Conservation (phyloP, 768 basidiomycete genomes). For the Multifurca ochricompacta region DNA sequence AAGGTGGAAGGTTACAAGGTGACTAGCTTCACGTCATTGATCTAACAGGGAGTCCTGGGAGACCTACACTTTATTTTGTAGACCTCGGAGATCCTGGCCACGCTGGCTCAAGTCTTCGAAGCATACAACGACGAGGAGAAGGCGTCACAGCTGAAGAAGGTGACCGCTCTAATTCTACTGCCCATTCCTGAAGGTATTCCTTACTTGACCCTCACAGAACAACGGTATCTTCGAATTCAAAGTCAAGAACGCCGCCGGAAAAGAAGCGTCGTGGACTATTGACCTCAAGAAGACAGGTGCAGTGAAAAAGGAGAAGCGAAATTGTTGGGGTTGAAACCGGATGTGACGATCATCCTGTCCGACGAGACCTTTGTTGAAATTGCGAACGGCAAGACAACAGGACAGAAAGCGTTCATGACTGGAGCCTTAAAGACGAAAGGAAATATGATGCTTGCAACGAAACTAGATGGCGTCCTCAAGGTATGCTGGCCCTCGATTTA, state of each 20-base stretch:
- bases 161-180: slow-evolving; percentile 22
- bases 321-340: slow-evolving; percentile 58
- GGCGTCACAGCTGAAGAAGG: slow-evolving; percentile 70
- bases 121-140: slow-evolving; percentile 53
- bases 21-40: neutral
- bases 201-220: slow-evolving; percentile 33
- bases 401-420: slow-evolving; percentile 95
- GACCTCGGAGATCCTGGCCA: slow-evolving; percentile 60
- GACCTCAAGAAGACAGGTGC: slow-evolving; percentile 82
- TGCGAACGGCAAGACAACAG: slow-evolving; percentile 73
- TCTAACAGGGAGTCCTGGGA: neutral
- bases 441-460: slow-evolving; percentile 91
- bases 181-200: no score
- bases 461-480: slow-evolving; percentile 78
- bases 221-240: slow-evolving; percentile 85
- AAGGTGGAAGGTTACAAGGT: slow-evolving; percentile 21
- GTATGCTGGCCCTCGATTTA: slow-evolving; percentile 32
- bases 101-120: slow-evolving; percentile 45
- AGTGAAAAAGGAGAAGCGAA: slow-evolving; percentile 55
- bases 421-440: slow-evolving; percentile 89
- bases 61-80: slow-evolving; percentile 23
- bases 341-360: slow-evolving; percentile 72
- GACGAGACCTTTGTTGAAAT: slow-evolving; percentile 71
- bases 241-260: slow-evolving; percentile 63
- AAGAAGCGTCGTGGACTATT: slow-evolving; percentile 80